Percentiles rank a stretch among this genome's conserved stretches.
Evolutionary conservation across 176 grass and related monocot species (phyloP).

Genomic region (Ensete glaucum): DNA sequence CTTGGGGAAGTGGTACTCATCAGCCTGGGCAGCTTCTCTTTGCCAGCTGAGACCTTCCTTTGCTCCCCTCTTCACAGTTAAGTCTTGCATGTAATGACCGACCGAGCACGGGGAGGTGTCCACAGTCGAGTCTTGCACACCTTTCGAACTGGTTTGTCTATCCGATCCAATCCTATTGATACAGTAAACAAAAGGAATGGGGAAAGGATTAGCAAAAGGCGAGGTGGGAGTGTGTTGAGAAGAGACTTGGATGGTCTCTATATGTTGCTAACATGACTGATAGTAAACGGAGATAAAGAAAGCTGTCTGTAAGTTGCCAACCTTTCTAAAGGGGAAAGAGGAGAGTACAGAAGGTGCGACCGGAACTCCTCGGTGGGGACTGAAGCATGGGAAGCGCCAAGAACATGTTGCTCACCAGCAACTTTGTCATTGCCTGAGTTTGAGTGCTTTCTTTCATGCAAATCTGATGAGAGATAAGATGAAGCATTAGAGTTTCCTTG

Average conservation of each 20-base stretch:
- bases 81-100: constrained; percentile 3
- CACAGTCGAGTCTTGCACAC: not conserved
- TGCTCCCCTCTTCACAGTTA: not conserved
- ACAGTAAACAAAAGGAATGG: not conserved
- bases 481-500: too few species aligned
- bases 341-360: constrained; percentile 4
- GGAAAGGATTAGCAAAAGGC: not conserved
- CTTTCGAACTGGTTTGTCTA: not conserved
- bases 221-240: not conserved
- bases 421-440: not conserved
- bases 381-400: not conserved
- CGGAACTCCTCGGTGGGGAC: not conserved
- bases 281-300: not conserved
- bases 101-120: not conserved
- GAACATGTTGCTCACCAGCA: not conserved
- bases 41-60: not conserved
- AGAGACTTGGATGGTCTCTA: not conserved
- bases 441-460: constrained; percentile 5
- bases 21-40: not conserved
- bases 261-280: not conserved
- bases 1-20: not conserved
- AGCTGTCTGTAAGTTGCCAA: not conserved
- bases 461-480: not conserved
- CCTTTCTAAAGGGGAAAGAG: constrained; percentile 1
- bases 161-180: constrained; percentile 4